Conservation (phyloP, 2,329 filamentous ascomycete species). For the Microsporum canis region DNA sequence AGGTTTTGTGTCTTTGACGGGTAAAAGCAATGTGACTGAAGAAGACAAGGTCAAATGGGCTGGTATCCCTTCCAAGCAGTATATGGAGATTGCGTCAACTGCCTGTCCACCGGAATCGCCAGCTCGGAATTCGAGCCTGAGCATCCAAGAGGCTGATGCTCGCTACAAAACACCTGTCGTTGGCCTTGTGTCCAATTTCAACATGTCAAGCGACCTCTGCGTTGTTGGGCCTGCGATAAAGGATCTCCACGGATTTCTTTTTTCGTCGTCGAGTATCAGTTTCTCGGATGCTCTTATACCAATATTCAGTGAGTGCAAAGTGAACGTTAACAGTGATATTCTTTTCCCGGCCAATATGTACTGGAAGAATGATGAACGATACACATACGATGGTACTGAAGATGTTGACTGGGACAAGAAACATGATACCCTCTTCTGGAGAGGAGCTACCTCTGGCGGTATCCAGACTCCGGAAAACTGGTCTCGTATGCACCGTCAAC, state of each 20-base stretch:
- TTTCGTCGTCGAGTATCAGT: constrained; percentile 38
- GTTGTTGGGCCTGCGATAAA: constrained; percentile 34
- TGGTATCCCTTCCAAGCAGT: constrained; percentile 1
- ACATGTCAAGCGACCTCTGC: constrained; percentile 36
- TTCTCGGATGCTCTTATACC: constrained; percentile 38
- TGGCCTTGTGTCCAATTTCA: constrained; percentile 41
- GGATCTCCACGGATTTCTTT: constrained; percentile 38
- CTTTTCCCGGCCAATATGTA: constrained; percentile 42
- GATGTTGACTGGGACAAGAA: constrained; percentile 35
- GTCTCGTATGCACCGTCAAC: constrained; percentile 62
- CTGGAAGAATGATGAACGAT: constrained; percentile 33
- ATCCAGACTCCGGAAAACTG: constrained; percentile 46
- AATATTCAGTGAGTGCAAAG: constrained; percentile 41
- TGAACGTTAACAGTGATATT: constrained; percentile 43
- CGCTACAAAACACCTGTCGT: constrained; percentile 23
- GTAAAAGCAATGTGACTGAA: background rate
- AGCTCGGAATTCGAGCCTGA: constrained; percentile 21
- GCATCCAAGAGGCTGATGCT: constrained; percentile 23
- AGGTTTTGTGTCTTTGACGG: background rate
- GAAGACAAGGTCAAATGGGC: background rate
- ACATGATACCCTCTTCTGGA: constrained; percentile 34
- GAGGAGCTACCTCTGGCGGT: constrained; percentile 39
- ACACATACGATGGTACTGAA: constrained; percentile 13
- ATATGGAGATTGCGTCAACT: constrained; percentile 9
- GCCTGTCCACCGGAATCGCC: constrained; percentile 24